These are phyloP conservation scores for Aspergillus mulundensis DNA, from an alignment of 495 filamentous ascomycete species.

Conservation along the genomic window DNA sequence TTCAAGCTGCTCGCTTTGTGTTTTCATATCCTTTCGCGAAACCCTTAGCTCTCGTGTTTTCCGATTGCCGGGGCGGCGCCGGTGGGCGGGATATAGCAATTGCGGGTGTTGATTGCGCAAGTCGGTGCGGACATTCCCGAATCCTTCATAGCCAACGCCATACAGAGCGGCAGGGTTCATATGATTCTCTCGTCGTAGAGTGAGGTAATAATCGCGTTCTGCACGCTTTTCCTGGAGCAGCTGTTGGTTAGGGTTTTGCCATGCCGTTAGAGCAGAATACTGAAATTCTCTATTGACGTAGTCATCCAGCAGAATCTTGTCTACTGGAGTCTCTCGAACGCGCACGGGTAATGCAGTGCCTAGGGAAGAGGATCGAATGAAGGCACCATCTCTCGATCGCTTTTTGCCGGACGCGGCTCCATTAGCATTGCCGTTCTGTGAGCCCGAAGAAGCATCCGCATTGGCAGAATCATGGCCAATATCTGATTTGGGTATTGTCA, in stretches of 20 bases:
- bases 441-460: constrained; percentile 21
- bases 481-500: constrained; percentile 25
- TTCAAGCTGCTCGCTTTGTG: constrained; percentile 84
- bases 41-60: constrained; percentile 66
- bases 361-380: constrained; percentile 28
- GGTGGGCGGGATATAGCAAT: constrained; percentile 71
- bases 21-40: constrained; percentile 69
- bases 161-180: constrained; percentile 58
- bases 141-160: constrained; percentile 83
- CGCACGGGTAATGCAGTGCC: constrained; percentile 29
- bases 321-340: constrained; percentile 36
- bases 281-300: constrained; percentile 74
- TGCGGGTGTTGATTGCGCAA: constrained; percentile 46
- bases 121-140: constrained; percentile 82
- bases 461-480: constrained; percentile 27
- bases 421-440: constrained; percentile 37
- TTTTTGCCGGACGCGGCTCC: constrained; percentile 48
- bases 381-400: constrained; percentile 57
- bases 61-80: constrained; percentile 68
- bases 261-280: constrained; percentile 52
- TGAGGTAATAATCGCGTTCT: constrained; percentile 51
- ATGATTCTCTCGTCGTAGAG: constrained; percentile 46
- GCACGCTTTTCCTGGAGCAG: constrained; percentile 48
- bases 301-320: constrained; percentile 65
- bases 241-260: constrained; percentile 43